Percentiles rank a stretch among this genome's conserved stretches.
Conservation (phyloP, 495 filamentous ascomycete species). For the Hypoxylon rickii region DNA sequence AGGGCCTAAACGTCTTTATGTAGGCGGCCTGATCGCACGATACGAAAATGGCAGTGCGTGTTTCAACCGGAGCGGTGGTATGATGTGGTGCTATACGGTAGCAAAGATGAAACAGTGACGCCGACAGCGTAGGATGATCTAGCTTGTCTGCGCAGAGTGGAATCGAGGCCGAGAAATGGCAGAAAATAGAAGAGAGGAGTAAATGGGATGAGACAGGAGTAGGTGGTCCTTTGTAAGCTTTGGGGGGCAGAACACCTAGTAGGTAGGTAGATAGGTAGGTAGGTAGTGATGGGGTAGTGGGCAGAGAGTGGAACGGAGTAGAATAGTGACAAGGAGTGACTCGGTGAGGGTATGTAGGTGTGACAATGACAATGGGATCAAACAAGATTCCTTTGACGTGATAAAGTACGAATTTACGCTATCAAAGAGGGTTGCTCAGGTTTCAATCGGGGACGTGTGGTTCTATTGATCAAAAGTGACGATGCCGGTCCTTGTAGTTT, state of each 20-base stretch:
- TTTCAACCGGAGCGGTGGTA: constrained; percentile 19
- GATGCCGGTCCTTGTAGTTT: constrained; percentile 18
- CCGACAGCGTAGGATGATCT: constrained; percentile 20
- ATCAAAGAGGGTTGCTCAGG: constrained; percentile 6
- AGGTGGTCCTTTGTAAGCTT: constrained; percentile 23
- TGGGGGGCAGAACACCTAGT: too few relatives aligned
- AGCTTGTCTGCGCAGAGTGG: constrained; percentile 8
- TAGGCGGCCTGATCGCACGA: constrained; percentile 19
- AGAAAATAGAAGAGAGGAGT: neutral
- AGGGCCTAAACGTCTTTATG: constrained; percentile 5
- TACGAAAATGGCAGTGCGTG: constrained; percentile 12
- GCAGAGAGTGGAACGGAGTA: constrained; percentile 2
- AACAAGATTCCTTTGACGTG: constrained; percentile 18
- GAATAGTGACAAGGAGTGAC: constrained; percentile 2
- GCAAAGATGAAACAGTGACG: constrained; percentile 22
- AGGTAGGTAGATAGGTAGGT: too few relatives aligned
- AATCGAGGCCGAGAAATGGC: constrained; percentile 3
- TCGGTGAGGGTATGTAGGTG: neutral
- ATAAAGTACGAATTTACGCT: constrained; percentile 11
- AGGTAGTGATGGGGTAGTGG: neutral
- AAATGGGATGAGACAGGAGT: constrained; percentile 9
- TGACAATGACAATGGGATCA: constrained; percentile 24
- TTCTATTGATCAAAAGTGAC: constrained; percentile 16
- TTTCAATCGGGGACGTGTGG: constrained; percentile 5
- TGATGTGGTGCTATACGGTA: constrained; percentile 32